Evolutionary conservation across 2,329 filamentous ascomycete genomes (phyloP).

Genomic region (Microcyclospora pomicola): DNA sequence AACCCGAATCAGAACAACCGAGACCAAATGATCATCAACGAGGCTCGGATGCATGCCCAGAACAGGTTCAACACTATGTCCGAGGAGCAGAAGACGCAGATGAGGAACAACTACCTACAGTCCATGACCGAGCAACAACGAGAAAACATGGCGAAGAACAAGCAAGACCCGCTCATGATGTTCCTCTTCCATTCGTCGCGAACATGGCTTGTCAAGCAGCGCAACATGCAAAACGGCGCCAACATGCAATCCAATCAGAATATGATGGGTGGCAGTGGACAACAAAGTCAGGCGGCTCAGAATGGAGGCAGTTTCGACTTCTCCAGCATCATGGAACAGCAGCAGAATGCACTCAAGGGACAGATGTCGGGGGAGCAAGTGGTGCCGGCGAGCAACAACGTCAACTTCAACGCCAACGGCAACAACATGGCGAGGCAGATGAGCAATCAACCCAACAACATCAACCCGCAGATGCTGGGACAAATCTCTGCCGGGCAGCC

Average conservation of each 20-base stretch:
- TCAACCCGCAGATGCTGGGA: conserved; percentile 24
- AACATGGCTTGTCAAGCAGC: neutral
- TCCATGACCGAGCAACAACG: conserved; percentile 11
- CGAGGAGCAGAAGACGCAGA: conserved; percentile 12
- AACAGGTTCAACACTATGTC: conserved; percentile 10
- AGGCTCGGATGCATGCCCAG: conserved; percentile 8
- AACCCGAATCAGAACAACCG: conserved; percentile 8
- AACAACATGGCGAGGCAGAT: conserved; percentile 4
- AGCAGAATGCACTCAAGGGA: conserved; percentile 46
- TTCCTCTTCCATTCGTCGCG: conserved; percentile 7
- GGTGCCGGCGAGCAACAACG: conserved; percentile 48
- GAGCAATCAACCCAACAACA: conserved; percentile 12
- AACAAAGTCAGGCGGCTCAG: conserved; percentile 27
- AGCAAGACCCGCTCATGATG: conserved; percentile 13
- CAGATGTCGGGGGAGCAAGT: conserved; percentile 48
- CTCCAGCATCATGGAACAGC: conserved; percentile 45
- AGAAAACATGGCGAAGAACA: conserved; percentile 7
- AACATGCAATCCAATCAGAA: conserved; percentile 21
- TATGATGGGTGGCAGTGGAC: conserved; percentile 20
- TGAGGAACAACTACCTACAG: conserved; percentile 12
- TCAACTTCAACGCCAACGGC: conserved; percentile 17
- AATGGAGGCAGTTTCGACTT: conserved; percentile 28
- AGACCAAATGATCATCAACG: conserved; percentile 7
- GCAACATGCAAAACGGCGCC: conserved; percentile 6
- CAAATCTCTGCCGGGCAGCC: conserved; percentile 8